A percentile compares a stretch with the other conserved stretches of the same genome.
Conservation (phyloP, 129 eudicot species). For the Apium graveolens region DNA sequence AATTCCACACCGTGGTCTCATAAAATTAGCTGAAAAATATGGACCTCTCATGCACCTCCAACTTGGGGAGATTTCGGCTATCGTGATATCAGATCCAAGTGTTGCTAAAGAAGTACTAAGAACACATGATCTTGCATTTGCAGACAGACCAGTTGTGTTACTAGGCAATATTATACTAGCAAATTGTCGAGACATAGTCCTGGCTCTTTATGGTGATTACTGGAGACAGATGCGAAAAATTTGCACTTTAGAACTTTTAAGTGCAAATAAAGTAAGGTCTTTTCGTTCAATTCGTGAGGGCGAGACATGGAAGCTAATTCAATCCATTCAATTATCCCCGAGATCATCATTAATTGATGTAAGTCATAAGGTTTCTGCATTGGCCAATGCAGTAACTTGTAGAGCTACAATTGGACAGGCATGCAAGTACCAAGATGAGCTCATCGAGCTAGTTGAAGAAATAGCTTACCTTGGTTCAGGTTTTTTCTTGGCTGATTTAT, state of each 20-base stretch:
- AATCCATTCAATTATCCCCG: not conserved
- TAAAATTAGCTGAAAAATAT: constrained; percentile 6
- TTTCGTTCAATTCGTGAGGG: constrained; percentile 3
- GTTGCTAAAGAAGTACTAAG: not conserved
- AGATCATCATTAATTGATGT: not conserved
- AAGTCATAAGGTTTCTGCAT: not conserved
- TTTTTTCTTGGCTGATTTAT: too few relatives aligned
- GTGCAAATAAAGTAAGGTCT: not conserved
- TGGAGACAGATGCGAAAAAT: too few relatives aligned
- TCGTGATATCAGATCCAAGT: constrained; percentile 12
- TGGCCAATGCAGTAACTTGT: not conserved
- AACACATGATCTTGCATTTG: not conserved
- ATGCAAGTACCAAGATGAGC: too few relatives aligned
- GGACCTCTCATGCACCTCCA: constrained; percentile 23
- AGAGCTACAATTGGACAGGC: not conserved
- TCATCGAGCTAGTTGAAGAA: too few relatives aligned
- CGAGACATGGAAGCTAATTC: not conserved
- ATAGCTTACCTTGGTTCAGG: too few relatives aligned
- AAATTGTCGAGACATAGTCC: too few relatives aligned
- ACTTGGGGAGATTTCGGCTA: constrained; percentile 15
- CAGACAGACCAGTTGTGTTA: not conserved
- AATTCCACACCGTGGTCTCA: not conserved
- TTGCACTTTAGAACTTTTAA: too few relatives aligned
- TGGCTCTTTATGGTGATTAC: too few relatives aligned
- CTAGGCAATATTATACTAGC: too few relatives aligned